Conservation (phyloP, 139 green algal species). For the Chlorokybus atmophyticus region DNA sequence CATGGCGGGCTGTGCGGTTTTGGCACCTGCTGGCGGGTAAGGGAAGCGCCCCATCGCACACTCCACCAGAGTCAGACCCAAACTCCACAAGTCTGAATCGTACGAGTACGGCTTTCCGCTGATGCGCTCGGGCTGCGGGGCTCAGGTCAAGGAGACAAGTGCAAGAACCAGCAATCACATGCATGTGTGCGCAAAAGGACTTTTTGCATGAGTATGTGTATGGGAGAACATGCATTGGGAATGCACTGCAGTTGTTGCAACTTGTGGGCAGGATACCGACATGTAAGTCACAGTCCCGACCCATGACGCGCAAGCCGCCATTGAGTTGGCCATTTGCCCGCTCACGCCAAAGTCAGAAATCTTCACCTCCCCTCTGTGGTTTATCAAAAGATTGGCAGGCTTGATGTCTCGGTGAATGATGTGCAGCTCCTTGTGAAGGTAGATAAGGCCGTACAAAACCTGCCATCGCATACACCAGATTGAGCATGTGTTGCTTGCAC, state of each 20-base stretch:
- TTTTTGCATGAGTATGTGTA: too few species aligned
- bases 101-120: constrained; percentile 62
- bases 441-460: constrained; percentile 55
- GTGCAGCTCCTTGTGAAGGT: constrained; percentile 54
- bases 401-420: constrained; percentile 84
- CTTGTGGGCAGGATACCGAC: constrained; percentile 34
- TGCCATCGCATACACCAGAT: too few species aligned
- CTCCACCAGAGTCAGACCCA: constrained; percentile 81
- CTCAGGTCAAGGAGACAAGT: background rate
- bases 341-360: constrained; percentile 92
- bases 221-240: too few species aligned
- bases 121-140: constrained; percentile 70
- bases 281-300: constrained; percentile 94
- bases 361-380: constrained; percentile 59
- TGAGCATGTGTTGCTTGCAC: too few species aligned
- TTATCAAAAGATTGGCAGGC: constrained; percentile 75
- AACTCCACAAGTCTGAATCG: constrained; percentile 41
- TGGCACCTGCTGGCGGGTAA: constrained; percentile 45
- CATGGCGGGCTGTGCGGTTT: background rate
- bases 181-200: too few species aligned
- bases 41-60: constrained; percentile 73
- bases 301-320: constrained; percentile 25
- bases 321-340: constrained; percentile 28
- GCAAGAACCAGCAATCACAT: background rate
- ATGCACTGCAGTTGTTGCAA: too few species aligned